Percentiles rank a stretch among this genome's conserved stretches.
Evolutionary conservation across 108 stramenopile genomes (phyloP).

Genomic region (Cyclotella sp.): DNA sequence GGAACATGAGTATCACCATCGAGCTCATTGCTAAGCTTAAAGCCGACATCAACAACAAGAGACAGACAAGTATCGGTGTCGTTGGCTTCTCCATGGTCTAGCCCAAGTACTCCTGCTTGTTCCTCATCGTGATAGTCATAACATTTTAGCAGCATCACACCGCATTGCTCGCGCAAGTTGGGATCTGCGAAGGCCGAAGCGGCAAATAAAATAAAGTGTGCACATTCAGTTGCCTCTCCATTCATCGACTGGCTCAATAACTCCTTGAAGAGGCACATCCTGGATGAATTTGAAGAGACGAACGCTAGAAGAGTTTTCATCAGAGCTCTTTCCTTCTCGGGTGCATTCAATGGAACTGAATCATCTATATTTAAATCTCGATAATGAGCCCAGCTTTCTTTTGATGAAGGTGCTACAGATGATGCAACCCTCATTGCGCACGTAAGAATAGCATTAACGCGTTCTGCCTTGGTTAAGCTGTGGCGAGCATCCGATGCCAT

Average conservation of each 20-base stretch:
- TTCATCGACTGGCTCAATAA: conserved; percentile 36
- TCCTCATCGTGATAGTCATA: conserved; percentile 9
- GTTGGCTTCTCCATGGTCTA: conserved; percentile 37
- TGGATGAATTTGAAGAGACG: conserved; percentile 16
- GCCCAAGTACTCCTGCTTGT: conserved; percentile 25
- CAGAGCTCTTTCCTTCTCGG: conserved; percentile 25
- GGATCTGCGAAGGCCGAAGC: conserved; percentile 38
- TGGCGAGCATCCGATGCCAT: conserved; percentile 35
- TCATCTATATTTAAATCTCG: conserved; percentile 3
- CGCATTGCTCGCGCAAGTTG: conserved; percentile 28
- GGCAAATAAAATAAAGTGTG: conserved; percentile 31
- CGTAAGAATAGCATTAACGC: conserved; percentile 29
- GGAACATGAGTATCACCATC: conserved; percentile 50
- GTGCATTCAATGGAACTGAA: background rate
- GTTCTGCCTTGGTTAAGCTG: conserved; percentile 28
- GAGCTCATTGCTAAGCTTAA: conserved; percentile 34
- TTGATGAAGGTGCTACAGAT: conserved; percentile 24
- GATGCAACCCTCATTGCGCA: conserved; percentile 23
- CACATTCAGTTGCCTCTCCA: conserved; percentile 40
- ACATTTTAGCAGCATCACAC: conserved; percentile 27
- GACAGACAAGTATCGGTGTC: conserved; percentile 16
- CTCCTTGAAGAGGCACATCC: conserved; percentile 43
- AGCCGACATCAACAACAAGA: conserved; percentile 22
- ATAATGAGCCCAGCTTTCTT: conserved; percentile 39
- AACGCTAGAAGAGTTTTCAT: conserved; percentile 31